These are phyloP conservation scores for Exophiala lecanii-corni DNA, from an alignment of 2,329 filamentous ascomycete genomes.

Conservation along the genomic window DNA sequence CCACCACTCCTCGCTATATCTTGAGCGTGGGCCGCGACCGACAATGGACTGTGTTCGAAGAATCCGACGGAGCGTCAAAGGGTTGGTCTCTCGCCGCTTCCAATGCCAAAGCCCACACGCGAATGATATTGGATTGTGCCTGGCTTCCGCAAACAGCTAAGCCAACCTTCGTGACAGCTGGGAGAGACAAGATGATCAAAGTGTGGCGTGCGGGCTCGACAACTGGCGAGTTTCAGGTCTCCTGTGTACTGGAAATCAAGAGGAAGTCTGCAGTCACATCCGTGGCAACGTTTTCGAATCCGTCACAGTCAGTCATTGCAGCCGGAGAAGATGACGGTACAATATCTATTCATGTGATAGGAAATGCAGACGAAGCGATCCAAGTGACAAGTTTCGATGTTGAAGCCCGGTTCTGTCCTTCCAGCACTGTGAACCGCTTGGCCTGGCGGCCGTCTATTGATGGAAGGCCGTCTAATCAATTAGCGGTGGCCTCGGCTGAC, in stretches of 20 bases:
- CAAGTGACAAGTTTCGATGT: constrained; percentile 26
- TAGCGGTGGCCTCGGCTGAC: constrained; percentile 23
- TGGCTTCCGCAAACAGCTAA: constrained; percentile 61
- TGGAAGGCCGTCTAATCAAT: constrained; percentile 29
- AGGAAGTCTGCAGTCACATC: constrained; percentile 63
- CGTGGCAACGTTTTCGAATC: constrained; percentile 56
- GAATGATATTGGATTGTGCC: constrained; percentile 86
- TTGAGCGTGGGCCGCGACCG: constrained; percentile 88
- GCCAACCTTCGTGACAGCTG: constrained; percentile 74
- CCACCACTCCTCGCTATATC: constrained; percentile 62
- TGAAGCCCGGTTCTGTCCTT: constrained; percentile 46
- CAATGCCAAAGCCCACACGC: constrained; percentile 78
- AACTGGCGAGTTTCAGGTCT: constrained; percentile 38
- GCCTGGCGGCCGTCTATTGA: constrained; percentile 57
- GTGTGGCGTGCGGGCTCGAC: constrained; percentile 53
- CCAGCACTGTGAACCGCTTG: constrained; percentile 62
- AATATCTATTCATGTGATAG: constrained; percentile 40
- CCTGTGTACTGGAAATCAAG: constrained; percentile 50
- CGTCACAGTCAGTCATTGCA: constrained; percentile 37
- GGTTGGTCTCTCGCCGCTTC: constrained; percentile 57
- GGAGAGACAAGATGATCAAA: constrained; percentile 80
- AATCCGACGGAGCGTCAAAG: constrained; percentile 32
- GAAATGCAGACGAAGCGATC: constrained; percentile 29
- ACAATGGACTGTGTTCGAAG: constrained; percentile 79
- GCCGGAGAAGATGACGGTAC: constrained; percentile 45